Evolutionary conservation across 441 rosid genomes (phyloP), one percentile per base, ranked within the genome.

Genomic region (Erodium moschatum): DNA sequence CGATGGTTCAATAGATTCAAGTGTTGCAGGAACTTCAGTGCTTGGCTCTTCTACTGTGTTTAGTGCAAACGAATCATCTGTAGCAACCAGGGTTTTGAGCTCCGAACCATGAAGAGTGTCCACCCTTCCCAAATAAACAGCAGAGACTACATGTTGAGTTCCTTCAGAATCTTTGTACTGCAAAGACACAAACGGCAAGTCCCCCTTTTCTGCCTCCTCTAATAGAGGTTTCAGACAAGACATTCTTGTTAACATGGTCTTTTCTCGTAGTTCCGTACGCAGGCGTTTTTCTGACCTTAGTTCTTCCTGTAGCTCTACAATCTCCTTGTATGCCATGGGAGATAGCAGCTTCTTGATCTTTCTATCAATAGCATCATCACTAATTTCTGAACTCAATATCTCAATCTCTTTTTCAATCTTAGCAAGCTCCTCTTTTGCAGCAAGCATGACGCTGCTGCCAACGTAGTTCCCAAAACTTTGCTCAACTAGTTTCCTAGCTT

Each of bases 381-480:
- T 88, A 65, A 86, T 86, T 72, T 87, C 96, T 50, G 83, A 78
- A 33, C 83, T 81, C 67, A 93, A 82, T 29, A 69, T 79, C 79
- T 86, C 87, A 12, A 89, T 87, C 82, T 91, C 92, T 66, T 81
- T 81, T 75, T 85, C 83, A 56, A 88, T 87, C 75, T 80, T 87
- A 64, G 82, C 82, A 68, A 91, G 91, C 83, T 93, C 96, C 72
- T 86, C 95, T 81, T 91, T 87, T 15, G 97, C 90, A 73, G 98
- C 90, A 78, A 88, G 77, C 96, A 76, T 88, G 67, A 93, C 98
- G 70, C 86, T 89, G 83, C 97, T 93, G 66, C 98, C 88, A 73
- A 91, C 86, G 68, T 91, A 93, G 79, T 91, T 93, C 74, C 98
- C 98, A 64, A 93, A 91, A 83, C 98, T 93, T 81, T 83, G 82